Evolutionary conservation across 768 basidiomycete species (phyloP), one percentile per base, ranked within the genome.

Genomic region (Termitomyces sp.): DNA sequence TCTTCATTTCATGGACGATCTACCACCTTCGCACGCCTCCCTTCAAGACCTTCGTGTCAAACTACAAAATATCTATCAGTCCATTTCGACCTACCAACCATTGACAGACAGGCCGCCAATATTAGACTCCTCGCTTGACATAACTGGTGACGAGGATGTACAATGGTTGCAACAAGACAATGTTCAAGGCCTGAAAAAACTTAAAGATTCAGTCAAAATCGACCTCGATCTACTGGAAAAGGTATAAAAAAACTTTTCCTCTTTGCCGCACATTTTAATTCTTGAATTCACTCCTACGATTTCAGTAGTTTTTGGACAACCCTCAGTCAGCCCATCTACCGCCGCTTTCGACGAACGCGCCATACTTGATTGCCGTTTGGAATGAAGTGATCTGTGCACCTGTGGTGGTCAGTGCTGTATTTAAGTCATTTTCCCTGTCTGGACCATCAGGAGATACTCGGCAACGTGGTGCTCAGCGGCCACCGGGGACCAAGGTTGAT

Each of bases 351-450:
- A 90, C 86, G 9, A 94, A 94, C 69, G 86, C 90, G 0, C 88
- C 88, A 10, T 90, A 92, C 64, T 76, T 92, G 29, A 75, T 88
- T 13, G 86, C 90, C 0, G 89, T 94, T 0, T 94, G 91, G 90
- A 79, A 88, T 54, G 90, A 94, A 66, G 76, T 92, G 1, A 59
- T 86, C 10, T 76, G 78, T 60, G 86, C 88, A 2, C 78, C 77
- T 1, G 73, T 71, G 15, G 87, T 86, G 0, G 72, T 90, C 10
- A 68, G 80, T 1, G 77, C 81, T 0, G 74, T 94, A 20, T 84
- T 84, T 66, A 84, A 80, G 61, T 80, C 74, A 0, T 87, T 85
- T 49, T 56, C 68, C 6, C 49, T 70, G 26, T 42, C 54, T 55
- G 63, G 60, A 26, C 57, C 58, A 18, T 53, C 60, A 20, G 31